Base-by-base conservation (phyloP, 495 filamentous ascomycete species). In the Penicillium silybi region DNA sequence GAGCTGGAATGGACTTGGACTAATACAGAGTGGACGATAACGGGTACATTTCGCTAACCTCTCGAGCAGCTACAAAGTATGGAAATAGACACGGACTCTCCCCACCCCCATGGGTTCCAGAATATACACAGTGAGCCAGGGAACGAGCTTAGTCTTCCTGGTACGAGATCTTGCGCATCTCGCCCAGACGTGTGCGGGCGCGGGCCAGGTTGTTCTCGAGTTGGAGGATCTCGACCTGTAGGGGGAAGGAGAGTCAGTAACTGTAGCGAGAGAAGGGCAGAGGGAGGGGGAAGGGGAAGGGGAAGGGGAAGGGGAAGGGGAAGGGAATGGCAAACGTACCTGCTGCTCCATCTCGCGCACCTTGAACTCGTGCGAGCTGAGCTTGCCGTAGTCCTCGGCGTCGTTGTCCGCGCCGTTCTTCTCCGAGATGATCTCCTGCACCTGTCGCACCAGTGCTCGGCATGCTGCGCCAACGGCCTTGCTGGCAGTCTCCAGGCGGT, bases 341-440 rank as follows among this genome's bases (percentile, higher is more conserved):
- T 98, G 95, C 69, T 98, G 95, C 75, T 98, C 92, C 95, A 98
- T 98, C 77, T 98, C 91, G 63, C 86, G 80, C 13, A 96, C 90
- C 77, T 98, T 98, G 78, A 98, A 97, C 75, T 97, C 93, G 71
- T 96, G 90, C 44, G 85, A 81, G 59, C 88, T 90, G 32, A 97
- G 73, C 69, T 88, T 88, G 0, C 79, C 74, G 68, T 97, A 98
- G 67, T 98, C 92, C 26, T 93, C 83, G 9, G 61, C 57, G 27
- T 96, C 95, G 17, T 72, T 73, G 19, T 92, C 90, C 15, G 88
- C 92, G 57, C 77, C 78, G 68, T 88, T 85, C 58, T 86, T 84
- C 67, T 93, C 84, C 61, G 85, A 81, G 68, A 98, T 97, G 72
- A 97, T 96, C 52, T 77, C 78, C 75, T 97, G 95, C 46, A 97